Conservation (phyloP, 306 rosid species). For the Malus asiatica region DNA sequence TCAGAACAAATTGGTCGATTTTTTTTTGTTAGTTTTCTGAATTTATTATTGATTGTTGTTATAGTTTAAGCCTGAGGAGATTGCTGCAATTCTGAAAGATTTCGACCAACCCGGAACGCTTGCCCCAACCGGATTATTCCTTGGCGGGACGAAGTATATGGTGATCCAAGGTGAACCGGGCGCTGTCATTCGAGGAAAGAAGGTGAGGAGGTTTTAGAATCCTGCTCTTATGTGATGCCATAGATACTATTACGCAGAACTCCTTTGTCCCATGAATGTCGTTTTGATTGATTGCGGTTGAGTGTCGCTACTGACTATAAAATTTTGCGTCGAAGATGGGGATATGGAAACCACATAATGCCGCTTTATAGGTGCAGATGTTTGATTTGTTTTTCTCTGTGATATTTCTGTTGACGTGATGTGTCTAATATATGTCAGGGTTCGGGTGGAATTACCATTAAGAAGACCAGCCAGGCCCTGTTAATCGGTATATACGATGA, state of each 20-base stretch:
- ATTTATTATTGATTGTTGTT: not conserved
- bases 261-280: not conserved
- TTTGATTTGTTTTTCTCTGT: not conserved
- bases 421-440: slow-evolving; percentile 34
- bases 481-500: slow-evolving; percentile 74
- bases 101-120: slow-evolving; percentile 58
- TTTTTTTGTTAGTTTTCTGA: not conserved
- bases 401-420: not conserved
- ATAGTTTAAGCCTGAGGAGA: slow-evolving; percentile 59
- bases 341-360: not conserved
- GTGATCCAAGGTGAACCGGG: slow-evolving; percentile 72
- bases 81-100: slow-evolving; percentile 41
- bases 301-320: not conserved
- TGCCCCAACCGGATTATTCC: slow-evolving; percentile 62
- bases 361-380: not conserved
- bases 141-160: slow-evolving; percentile 72
- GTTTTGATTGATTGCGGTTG: not conserved
- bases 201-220: slow-evolving; percentile 25
- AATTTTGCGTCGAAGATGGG: not conserved
- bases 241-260: not conserved
- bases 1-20: not conserved
- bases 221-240: not conserved
- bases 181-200: slow-evolving; percentile 73
- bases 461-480: slow-evolving; percentile 62
- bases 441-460: slow-evolving; percentile 67